Conservation (phyloP, 768 basidiomycete genomes). For the Crepidotus variabilis region DNA sequence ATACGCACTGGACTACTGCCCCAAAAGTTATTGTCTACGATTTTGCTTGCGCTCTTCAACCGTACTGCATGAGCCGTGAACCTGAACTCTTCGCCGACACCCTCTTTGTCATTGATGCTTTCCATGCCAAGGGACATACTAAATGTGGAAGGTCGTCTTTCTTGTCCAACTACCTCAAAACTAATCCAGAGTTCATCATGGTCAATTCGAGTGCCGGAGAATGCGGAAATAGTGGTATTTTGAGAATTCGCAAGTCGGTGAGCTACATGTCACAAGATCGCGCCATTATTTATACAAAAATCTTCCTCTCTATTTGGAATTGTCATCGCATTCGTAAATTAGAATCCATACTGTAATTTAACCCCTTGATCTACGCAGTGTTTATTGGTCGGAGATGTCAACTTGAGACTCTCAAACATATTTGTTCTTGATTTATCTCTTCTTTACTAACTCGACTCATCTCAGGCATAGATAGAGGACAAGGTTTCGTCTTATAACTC, state of each 20-base stretch:
- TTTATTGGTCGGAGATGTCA: too few relatives aligned
- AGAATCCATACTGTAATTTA: too few relatives aligned
- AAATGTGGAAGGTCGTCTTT: conserved; percentile 27
- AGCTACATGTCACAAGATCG: conserved; percentile 28
- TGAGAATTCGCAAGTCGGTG: conserved; percentile 24
- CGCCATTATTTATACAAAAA: conserved; percentile 23
- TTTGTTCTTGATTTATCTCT: too few relatives aligned
- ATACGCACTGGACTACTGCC: conserved; percentile 26
- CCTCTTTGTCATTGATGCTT: conserved; percentile 29
- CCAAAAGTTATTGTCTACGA: conserved; percentile 27
- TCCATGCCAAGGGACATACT: conserved; percentile 29
- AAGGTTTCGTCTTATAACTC: too few relatives aligned
- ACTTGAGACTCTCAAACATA: too few relatives aligned
- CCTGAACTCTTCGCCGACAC: conserved; percentile 28
- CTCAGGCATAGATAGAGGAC: too few relatives aligned
- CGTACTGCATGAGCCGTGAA: conserved; percentile 26
- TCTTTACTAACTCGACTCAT: too few relatives aligned
- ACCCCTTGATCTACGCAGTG: too few relatives aligned
- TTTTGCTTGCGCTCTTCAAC: conserved; percentile 28
- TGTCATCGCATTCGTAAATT: conserved; percentile 10
- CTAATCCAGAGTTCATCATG: conserved; percentile 19
- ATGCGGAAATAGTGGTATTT: conserved; percentile 28
- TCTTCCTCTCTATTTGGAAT: conserved; percentile 23
- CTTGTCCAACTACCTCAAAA: conserved; percentile 21
- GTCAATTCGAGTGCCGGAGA: conserved; percentile 33